Percentiles rank a stretch among this genome's conserved stretches.
These are phyloP conservation scores for Trametes coccinea DNA, from an alignment of 768 basidiomycete species.

Conservation along the genomic window DNA sequence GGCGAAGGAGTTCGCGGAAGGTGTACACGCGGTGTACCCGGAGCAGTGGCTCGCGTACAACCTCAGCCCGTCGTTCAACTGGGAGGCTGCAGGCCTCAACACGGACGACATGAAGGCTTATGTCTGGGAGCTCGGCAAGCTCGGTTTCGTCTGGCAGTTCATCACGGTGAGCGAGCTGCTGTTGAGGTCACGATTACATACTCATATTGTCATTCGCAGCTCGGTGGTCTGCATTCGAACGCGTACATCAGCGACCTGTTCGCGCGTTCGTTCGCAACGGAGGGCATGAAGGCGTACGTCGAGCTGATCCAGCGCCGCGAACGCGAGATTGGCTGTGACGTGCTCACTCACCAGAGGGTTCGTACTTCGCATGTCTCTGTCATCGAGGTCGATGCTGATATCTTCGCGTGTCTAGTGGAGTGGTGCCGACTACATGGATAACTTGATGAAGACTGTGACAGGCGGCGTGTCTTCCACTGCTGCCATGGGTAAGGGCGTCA, in stretches of 20 bases:
- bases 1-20: slow-evolving; percentile 87
- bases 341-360: slow-evolving; percentile 96
- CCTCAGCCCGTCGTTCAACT: slow-evolving; percentile 90
- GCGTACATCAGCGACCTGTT: slow-evolving; percentile 95
- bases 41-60: slow-evolving; percentile 98
- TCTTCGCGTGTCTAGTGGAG: slow-evolving; percentile 65
- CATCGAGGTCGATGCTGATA: background rate
- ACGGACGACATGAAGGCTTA: slow-evolving; percentile 84
- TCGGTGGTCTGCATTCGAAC: slow-evolving; percentile 96
- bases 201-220: slow-evolving; percentile 45
- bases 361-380: background rate
- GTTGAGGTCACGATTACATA: background rate
- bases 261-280: slow-evolving; percentile 83
- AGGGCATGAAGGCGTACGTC: slow-evolving; percentile 99
- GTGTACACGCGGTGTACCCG: slow-evolving; percentile 80
- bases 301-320: slow-evolving; percentile 92
- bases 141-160: slow-evolving; percentile 99
- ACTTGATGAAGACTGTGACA: slow-evolving; percentile 91
- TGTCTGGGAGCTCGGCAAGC: slow-evolving; percentile 91
- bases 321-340: slow-evolving; percentile 91
- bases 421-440: slow-evolving; percentile 91
- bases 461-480: slow-evolving; percentile 96
- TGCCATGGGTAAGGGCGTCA: slow-evolving; percentile 99
- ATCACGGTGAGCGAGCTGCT: slow-evolving; percentile 72
- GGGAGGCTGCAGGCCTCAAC: slow-evolving; percentile 90